Percentiles rank a stretch among this genome's conserved stretches.
These are phyloP conservation scores for Neurospora hispaniola DNA, from an alignment of 495 filamentous ascomycete genomes.

Conservation along the genomic window DNA sequence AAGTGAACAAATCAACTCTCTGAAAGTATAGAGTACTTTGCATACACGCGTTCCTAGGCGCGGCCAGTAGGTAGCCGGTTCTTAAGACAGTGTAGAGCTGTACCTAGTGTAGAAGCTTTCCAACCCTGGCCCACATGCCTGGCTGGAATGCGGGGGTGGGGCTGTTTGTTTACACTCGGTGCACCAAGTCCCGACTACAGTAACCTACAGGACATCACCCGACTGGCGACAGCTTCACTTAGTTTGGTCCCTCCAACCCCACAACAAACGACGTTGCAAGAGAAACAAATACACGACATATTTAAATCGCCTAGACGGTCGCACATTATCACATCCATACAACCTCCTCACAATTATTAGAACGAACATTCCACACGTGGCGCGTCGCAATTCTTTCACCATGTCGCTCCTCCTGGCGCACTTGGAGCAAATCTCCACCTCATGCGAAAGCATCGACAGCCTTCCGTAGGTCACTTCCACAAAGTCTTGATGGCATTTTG, in stretches of 20 bases:
- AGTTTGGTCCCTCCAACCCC: not conserved
- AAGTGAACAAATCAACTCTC: not conserved
- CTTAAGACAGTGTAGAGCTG: not conserved
- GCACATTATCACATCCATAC: not conserved
- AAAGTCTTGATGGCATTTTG: not conserved
- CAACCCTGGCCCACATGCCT: not conserved
- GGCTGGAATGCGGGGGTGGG: not conserved
- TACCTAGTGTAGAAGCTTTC: not conserved
- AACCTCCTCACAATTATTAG: not conserved
- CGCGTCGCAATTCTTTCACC: slow-evolving; percentile 1
- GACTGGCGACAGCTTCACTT: not conserved
- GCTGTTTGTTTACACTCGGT: not conserved
- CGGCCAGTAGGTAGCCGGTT: not conserved
- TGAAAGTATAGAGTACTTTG: not conserved
- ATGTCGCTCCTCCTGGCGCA: slow-evolving; percentile 76
- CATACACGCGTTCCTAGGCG: not conserved
- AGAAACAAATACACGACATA: not conserved
- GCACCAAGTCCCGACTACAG: not conserved
- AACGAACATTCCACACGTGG: not conserved
- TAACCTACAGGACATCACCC: not conserved
- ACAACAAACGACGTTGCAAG: not conserved
- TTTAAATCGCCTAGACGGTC: not conserved
- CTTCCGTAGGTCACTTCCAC: slow-evolving; percentile 52
- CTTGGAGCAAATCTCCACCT: slow-evolving; percentile 83
- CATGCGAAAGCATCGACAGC: slow-evolving; percentile 69